Conservation (phyloP, 2,329 filamentous ascomycete species). For the Epichloe festucae region DNA sequence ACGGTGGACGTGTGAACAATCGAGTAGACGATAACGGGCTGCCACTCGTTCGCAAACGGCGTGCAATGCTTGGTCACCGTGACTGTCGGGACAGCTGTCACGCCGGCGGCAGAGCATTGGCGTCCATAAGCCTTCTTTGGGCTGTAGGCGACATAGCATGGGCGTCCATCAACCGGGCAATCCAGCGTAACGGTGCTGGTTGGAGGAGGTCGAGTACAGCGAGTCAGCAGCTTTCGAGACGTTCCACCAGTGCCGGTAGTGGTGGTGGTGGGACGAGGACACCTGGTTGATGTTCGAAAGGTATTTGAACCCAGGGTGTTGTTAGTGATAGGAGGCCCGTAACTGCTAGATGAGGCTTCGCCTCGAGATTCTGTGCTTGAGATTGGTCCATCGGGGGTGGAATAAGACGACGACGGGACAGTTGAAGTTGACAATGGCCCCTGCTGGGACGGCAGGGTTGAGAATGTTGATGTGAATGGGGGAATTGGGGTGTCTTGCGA, state of each 20-base stretch:
- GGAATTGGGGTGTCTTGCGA: neutral
- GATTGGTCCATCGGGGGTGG: neutral
- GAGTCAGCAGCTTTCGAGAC: neutral
- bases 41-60: constrained; percentile 11
- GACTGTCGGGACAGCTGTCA: constrained; percentile 1
- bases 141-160: neutral
- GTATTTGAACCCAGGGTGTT: neutral
- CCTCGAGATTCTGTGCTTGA: neutral
- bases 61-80: constrained; percentile 19
- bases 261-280: neutral
- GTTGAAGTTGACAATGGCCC: neutral
- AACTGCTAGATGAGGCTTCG: neutral
- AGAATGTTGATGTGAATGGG: too few species aligned
- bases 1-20: constrained; percentile 36
- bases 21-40: constrained; percentile 26
- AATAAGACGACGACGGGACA: neutral
- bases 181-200: constrained; percentile 1
- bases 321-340: too few species aligned
- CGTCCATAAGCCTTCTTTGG: neutral
- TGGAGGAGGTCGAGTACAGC: neutral
- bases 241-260: neutral
- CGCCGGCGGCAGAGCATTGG: neutral
- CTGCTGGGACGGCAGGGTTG: neutral
- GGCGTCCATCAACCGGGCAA: neutral
- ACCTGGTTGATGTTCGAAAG: neutral